Evolutionary conservation across 345 rosid species (phyloP), one percentile per base, ranked within the genome.

Genomic region (Hirschfeldia incana): DNA sequence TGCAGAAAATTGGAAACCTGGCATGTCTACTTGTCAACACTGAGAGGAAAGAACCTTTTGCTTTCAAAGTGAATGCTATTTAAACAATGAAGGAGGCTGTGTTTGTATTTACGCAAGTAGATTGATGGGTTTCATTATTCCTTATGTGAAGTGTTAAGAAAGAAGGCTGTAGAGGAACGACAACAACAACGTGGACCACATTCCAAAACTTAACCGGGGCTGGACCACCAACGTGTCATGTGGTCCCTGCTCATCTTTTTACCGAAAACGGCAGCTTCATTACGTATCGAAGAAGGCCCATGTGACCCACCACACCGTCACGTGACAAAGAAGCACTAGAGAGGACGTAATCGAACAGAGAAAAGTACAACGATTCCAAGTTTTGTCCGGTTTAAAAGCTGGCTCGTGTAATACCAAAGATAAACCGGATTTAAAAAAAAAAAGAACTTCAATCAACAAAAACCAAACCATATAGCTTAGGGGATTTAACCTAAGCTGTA

Each of bases 101-200:
- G 29, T 55, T 29, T 65, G 59, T 28, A 39, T 0, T 55, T 65
- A 71, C 76, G 76, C 21, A 65, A 53, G 59, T 71, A 11, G 37
- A 78, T 29, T 70, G 72, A 30, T 68, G 34, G 68, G 72, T 66
- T 28, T 66, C 59, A 16, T 66, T 13, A 57, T 72, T 78, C 72
- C 61, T 55, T 71, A n/a, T 65, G 81, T 78, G 67, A 78, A 42
- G 67, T 78, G 67, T 78, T 57, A 37, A 78, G 73, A 26, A 73
- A 73, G 69, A 79, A 44, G 21, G 32, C 21, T 55, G 76, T 72
- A 15, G 39, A 58, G 68, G 53, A 72, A 55, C 57, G 57, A 49
- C 11, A 37, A 34, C 33, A 27, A 13, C 39, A 69, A 3, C 6
- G 6, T 69, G 79, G 83, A 80, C 83, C 83, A 74, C 75, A 62